These are phyloP conservation scores for Erysimum cheiri DNA, from an alignment of 441 rosid genomes.

Conservation along the genomic window DNA sequence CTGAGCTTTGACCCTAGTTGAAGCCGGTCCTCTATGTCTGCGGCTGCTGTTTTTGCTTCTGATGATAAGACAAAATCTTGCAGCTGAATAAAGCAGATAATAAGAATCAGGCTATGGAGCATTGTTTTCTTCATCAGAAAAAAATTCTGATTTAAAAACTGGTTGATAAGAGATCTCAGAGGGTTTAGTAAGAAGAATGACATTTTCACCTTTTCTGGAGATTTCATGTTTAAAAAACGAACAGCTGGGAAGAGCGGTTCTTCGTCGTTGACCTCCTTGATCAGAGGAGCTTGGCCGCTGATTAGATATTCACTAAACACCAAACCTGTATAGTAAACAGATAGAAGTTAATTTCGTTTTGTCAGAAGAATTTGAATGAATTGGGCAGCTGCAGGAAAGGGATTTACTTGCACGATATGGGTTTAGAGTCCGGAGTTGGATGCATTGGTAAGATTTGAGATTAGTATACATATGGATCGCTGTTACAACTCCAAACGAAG, in stretches of 20 bases:
- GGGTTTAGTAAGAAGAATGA: background rate
- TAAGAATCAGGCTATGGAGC: conserved; percentile 15
- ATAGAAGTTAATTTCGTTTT: background rate
- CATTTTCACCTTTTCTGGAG: conserved; percentile 51
- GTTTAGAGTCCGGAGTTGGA: conserved; percentile 90
- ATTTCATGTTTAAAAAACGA: conserved; percentile 50
- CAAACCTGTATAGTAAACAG: conserved; percentile 62
- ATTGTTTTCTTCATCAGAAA: conserved; percentile 9
- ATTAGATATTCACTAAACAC: conserved; percentile 93
- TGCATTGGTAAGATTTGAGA: conserved; percentile 88
- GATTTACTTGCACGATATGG: conserved; percentile 94
- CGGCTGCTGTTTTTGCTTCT: conserved; percentile 81
- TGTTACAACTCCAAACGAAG: conserved; percentile 78
- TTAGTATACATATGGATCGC: conserved; percentile 95
- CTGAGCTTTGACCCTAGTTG: conserved; percentile 86
- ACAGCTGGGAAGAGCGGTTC: conserved; percentile 85
- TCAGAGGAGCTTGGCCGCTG: conserved; percentile 86
- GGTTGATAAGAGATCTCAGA: conserved; percentile 1
- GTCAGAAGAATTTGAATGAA: background rate
- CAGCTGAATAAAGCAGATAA: conserved; percentile 47
- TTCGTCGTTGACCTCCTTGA: conserved; percentile 90
- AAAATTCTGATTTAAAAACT: background rate
- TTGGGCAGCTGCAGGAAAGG: conserved; percentile 13
- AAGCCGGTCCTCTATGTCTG: conserved; percentile 71
- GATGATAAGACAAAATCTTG: conserved; percentile 54